Conservation (phyloP, 441 rosid genomes). For the Gossypium laxum region DNA sequence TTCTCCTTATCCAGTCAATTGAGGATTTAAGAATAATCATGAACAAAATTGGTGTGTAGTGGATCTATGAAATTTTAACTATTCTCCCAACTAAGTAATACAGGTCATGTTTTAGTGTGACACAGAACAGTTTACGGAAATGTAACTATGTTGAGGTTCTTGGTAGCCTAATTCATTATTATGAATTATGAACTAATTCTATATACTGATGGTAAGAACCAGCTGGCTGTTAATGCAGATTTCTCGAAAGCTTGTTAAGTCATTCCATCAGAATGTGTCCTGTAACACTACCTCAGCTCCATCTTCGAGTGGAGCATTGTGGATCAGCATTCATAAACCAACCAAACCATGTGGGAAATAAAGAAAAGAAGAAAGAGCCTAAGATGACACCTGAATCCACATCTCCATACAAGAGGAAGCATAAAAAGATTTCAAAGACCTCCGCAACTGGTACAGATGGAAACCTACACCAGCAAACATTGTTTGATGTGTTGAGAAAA, state of each 20-base stretch:
- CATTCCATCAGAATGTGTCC: conserved; percentile 42
- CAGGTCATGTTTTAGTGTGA: neutral
- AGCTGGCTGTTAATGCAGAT: conserved; percentile 37
- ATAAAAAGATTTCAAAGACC: conserved; percentile 30
- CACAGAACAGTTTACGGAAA: neutral
- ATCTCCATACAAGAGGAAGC: conserved; percentile 36
- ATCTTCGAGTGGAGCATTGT: conserved; percentile 36
- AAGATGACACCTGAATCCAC: conserved; percentile 28
- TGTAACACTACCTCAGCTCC: conserved; percentile 56
- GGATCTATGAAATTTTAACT: neutral
- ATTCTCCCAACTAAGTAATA: neutral
- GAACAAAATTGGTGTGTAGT: neutral
- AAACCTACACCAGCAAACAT: conserved; percentile 48
- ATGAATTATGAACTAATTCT: neutral
- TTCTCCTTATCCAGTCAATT: neutral
- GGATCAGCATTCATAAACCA: conserved; percentile 31
- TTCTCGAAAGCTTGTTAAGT: conserved; percentile 65
- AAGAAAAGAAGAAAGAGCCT: conserved; percentile 34
- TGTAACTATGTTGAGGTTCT: neutral
- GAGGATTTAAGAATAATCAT: neutral
- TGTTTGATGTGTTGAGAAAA: conserved; percentile 48
- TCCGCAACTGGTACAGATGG: conserved; percentile 30
- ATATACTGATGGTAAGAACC: conserved; percentile 24
- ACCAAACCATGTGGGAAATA: conserved; percentile 23
- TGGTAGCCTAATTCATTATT: neutral